These are phyloP conservation scores for Rhizoclosmatium globosum DNA, from an alignment of 192 early-diverging fungal species.

Conservation along the genomic window DNA sequence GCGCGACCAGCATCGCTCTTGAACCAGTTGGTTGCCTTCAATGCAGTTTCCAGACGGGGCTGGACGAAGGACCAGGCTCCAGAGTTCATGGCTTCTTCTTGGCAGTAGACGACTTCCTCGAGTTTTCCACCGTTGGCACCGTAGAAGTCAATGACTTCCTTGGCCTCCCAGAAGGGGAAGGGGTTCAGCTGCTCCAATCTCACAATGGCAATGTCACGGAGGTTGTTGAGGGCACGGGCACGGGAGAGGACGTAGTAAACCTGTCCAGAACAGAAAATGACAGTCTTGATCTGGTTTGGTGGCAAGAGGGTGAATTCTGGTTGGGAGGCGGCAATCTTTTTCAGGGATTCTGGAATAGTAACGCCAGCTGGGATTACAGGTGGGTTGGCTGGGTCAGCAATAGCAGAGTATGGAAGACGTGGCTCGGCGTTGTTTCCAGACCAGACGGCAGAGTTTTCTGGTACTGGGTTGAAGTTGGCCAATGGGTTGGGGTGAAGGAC, in stretches of 20 bases:
- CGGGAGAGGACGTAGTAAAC: conserved; percentile 93
- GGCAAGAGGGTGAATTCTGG: conserved; percentile 70
- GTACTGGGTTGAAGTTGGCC: conserved; percentile 34
- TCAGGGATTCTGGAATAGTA: conserved; percentile 7
- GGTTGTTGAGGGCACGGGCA: conserved; percentile 91
- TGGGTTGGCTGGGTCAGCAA: conserved; percentile 37
- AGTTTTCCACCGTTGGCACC: conserved; percentile 60
- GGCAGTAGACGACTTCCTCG: conserved; percentile 90
- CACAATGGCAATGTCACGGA: conserved; percentile 89
- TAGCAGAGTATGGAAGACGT: conserved; percentile 55
- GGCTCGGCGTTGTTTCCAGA: conserved; percentile 61
- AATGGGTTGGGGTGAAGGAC: conserved; percentile 78
- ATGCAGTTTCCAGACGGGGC: conserved; percentile 84
- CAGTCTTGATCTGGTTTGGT: conserved; percentile 87
- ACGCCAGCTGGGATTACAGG: neutral
- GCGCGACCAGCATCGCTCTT: conserved; percentile 64
- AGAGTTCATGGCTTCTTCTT: conserved; percentile 96
- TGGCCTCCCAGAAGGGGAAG: conserved; percentile 93
- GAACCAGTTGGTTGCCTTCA: conserved; percentile 75
- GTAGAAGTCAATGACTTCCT: conserved; percentile 88
- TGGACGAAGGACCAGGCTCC: conserved; percentile 91
- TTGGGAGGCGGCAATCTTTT: neutral
- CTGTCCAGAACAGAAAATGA: conserved; percentile 96
- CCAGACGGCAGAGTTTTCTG: conserved; percentile 42
- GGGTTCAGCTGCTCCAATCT: conserved; percentile 94